Evolutionary conservation across 2,329 filamentous ascomycete genomes (phyloP).

Genomic region (Diaporthe citrichinensis): DNA sequence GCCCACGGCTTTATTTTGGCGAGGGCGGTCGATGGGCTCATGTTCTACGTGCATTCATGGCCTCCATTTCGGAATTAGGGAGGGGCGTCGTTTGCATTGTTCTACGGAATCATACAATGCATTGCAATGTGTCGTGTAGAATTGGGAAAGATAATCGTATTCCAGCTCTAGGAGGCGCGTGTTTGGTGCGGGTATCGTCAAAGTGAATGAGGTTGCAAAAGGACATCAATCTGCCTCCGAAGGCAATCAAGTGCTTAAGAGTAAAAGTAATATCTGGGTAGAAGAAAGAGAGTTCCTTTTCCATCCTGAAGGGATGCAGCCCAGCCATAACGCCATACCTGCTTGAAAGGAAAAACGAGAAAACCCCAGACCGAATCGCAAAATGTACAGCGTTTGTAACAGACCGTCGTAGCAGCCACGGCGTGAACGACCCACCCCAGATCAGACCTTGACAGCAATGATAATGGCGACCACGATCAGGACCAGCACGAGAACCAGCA

Average conservation of each 20-base stretch:
- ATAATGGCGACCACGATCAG: slow-evolving; percentile 70
- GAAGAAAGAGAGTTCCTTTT: slow-evolving; percentile 27
- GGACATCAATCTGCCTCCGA: slow-evolving; percentile 2
- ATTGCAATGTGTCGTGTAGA: too few relatives aligned
- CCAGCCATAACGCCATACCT: slow-evolving; percentile 37
- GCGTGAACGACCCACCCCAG: slow-evolving; percentile 1
- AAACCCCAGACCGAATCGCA: not conserved
- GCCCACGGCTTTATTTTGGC: not conserved
- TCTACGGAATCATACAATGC: not conserved
- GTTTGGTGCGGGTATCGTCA: slow-evolving; percentile 14
- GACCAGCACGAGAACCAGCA: slow-evolving; percentile 78
- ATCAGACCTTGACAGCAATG: slow-evolving; percentile 63
- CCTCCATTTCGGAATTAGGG: too few relatives aligned
- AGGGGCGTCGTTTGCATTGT: not conserved
- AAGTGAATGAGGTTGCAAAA: not conserved
- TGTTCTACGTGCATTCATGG: not conserved
- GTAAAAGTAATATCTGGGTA: slow-evolving; percentile 26
- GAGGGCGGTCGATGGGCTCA: not conserved
- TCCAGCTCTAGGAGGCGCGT: not conserved
- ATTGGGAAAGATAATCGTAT: not conserved
- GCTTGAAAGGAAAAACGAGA: not conserved
- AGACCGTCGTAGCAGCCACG: not conserved
- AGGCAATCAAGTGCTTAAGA: slow-evolving; percentile 1
- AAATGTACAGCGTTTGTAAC: slow-evolving; percentile 1
- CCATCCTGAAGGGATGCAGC: slow-evolving; percentile 10